phyloP scores from a whole-genome alignment of 2,329 filamentous ascomycete species.

The Alternaria ventricosa region DNA sequence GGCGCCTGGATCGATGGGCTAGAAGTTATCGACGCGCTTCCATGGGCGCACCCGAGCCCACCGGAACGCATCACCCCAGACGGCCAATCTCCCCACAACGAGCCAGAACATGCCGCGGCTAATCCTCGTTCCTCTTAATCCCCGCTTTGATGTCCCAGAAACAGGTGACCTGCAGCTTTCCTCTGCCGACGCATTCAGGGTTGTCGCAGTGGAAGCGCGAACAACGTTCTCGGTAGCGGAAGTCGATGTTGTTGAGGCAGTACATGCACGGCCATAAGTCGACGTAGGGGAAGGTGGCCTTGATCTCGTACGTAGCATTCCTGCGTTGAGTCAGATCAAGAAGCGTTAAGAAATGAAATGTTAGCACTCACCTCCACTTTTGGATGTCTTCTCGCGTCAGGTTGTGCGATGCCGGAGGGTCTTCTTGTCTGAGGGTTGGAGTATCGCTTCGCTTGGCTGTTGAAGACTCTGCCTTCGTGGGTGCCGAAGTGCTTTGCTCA shows the following conservation, averaged over 20 bases:
- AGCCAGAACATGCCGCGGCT: not conserved
- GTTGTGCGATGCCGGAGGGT: not conserved
- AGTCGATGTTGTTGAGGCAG: not conserved
- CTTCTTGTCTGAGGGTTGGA: not conserved
- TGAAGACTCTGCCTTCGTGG: not conserved
- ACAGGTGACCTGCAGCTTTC: conserved; percentile 3
- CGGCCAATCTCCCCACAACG: not conserved
- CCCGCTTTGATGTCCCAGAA: not conserved
- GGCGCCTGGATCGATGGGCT: not conserved
- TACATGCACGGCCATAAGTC: conserved; percentile 14
- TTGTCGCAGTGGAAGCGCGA: not conserved
- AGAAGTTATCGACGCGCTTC: not conserved
- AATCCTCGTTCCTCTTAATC: not conserved
- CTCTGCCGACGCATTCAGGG: not conserved
- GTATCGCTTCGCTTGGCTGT: not conserved
- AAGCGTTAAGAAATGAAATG: not conserved
- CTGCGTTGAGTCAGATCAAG: not conserved
- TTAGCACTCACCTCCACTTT: not conserved
- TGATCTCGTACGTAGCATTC: not conserved
- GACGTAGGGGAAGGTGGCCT: not conserved
- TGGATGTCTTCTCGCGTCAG: not conserved
- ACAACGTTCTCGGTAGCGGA: not conserved
- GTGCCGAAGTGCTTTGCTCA: not conserved
- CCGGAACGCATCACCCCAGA: not conserved
- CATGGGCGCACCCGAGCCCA: not conserved